phyloP scores from a whole-genome alignment of 345 rosid genomes.

The Toxicodendron radicans region DNA sequence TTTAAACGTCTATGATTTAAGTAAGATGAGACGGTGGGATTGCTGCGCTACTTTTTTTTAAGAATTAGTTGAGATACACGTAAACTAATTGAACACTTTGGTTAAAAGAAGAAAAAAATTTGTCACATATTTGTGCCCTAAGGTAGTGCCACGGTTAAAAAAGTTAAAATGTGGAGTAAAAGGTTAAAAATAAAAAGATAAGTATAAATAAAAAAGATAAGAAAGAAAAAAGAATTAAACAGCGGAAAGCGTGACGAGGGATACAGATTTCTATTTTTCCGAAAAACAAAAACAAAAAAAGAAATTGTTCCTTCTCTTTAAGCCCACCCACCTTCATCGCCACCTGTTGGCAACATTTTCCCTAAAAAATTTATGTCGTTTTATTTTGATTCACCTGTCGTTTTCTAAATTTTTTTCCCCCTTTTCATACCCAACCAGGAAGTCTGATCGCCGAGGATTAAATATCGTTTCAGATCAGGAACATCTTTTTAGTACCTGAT shows the following conservation, averaged over 20 bases:
- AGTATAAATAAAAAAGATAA: neutral
- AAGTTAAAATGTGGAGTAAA: neutral
- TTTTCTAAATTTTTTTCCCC: neutral
- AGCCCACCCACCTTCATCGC: conserved; percentile 1
- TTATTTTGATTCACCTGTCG: neutral
- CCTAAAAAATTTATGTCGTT: neutral
- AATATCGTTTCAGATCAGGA: conserved; percentile 12
- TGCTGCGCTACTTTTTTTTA: no score
- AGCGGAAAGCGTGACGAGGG: neutral
- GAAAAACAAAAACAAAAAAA: neutral
- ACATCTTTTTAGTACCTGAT: neutral
- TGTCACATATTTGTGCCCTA: neutral
- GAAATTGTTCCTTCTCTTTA: neutral
- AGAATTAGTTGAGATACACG: no score
- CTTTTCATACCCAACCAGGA: neutral
- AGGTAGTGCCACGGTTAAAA: neutral
- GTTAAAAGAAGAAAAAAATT: no score
- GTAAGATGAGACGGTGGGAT: no score
- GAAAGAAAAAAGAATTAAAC: neutral
- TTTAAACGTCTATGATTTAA: no score
- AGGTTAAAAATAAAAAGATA: neutral
- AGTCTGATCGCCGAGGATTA: conserved; percentile 9
- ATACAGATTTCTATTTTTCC: neutral
- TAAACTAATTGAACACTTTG: no score
- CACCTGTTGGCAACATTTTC: neutral